Conservation (phyloP, 2,329 filamentous ascomycete species). For the Sclerotinia subarctica region DNA sequence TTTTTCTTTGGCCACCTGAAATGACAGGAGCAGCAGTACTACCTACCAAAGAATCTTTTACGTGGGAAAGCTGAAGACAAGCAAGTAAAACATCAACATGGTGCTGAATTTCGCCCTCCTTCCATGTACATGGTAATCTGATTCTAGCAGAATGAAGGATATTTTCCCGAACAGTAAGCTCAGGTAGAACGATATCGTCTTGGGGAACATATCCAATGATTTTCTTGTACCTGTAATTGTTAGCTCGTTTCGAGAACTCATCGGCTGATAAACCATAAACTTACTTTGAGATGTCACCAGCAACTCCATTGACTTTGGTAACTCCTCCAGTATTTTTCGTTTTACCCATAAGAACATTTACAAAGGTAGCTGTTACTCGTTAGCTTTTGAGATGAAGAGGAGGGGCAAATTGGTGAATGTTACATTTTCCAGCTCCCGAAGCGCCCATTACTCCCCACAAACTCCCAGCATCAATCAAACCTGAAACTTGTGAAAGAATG, state of each 20-base stretch:
- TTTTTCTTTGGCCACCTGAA: slow-evolving; percentile 59
- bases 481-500: slow-evolving; percentile 53
- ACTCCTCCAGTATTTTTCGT: slow-evolving; percentile 48
- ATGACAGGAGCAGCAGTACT: slow-evolving; percentile 60
- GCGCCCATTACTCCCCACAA: slow-evolving; percentile 60
- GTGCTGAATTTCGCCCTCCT: slow-evolving; percentile 46
- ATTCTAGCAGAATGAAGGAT: slow-evolving; percentile 57
- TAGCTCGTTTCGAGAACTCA: background rate
- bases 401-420: slow-evolving; percentile 13
- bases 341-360: slow-evolving; percentile 62
- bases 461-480: slow-evolving; percentile 51
- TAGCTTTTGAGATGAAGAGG: slow-evolving; percentile 5
- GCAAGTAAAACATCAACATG: slow-evolving; percentile 57
- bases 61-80: slow-evolving; percentile 45
- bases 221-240: slow-evolving; percentile 49
- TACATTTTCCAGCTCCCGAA: slow-evolving; percentile 55
- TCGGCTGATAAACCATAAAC: background rate
- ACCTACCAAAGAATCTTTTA: slow-evolving; percentile 48
- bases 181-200: slow-evolving; percentile 57
- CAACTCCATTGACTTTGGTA: slow-evolving; percentile 48
- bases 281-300: slow-evolving; percentile 35
- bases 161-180: slow-evolving; percentile 60
- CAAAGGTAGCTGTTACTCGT: slow-evolving; percentile 46
- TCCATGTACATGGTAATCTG: slow-evolving; percentile 52
- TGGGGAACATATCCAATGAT: slow-evolving; percentile 61